Conservation (phyloP, 2,329 filamentous ascomycete genomes). For the Pestalotiopsis sp. region DNA sequence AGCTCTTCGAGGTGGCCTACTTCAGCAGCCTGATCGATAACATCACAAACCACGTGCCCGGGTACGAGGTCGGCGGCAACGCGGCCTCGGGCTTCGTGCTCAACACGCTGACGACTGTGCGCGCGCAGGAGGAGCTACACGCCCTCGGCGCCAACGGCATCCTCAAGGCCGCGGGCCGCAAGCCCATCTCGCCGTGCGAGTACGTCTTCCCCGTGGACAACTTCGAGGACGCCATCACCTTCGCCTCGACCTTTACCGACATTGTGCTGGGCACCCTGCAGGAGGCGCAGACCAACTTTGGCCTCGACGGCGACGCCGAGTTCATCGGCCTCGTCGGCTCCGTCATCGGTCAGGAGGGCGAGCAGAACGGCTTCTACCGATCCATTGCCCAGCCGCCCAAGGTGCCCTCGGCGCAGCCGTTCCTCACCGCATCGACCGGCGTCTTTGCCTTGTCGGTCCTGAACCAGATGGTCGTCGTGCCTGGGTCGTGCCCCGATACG, state of each 20-base stretch:
- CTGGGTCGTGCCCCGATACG: conserved; percentile 1
- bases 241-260: conserved; percentile 4
- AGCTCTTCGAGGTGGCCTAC: conserved; percentile 9
- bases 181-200: neutral
- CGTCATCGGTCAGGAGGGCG: conserved; percentile 7
- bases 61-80: conserved; percentile 4
- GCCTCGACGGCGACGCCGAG: conserved; percentile 3
- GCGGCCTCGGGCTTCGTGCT: neutral
- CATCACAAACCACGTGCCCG: neutral
- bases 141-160: conserved; percentile 6
- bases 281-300: neutral
- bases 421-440: neutral
- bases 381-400: neutral
- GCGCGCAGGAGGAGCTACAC: conserved; percentile 2
- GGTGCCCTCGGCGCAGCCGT: conserved; percentile 2
- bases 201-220: conserved; percentile 5
- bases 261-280: conserved; percentile 7
- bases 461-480: conserved; percentile 5
- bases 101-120: neutral
- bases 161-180: conserved; percentile 1
- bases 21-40: conserved; percentile 6
- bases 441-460: neutral
- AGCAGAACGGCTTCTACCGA: conserved; percentile 10
- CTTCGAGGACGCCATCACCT: conserved; percentile 5
- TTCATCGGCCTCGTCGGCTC: conserved; percentile 4